phyloP scores from a whole-genome alignment of 2,329 filamentous ascomycete genomes.

The Diaporthe aspalathi region DNA sequence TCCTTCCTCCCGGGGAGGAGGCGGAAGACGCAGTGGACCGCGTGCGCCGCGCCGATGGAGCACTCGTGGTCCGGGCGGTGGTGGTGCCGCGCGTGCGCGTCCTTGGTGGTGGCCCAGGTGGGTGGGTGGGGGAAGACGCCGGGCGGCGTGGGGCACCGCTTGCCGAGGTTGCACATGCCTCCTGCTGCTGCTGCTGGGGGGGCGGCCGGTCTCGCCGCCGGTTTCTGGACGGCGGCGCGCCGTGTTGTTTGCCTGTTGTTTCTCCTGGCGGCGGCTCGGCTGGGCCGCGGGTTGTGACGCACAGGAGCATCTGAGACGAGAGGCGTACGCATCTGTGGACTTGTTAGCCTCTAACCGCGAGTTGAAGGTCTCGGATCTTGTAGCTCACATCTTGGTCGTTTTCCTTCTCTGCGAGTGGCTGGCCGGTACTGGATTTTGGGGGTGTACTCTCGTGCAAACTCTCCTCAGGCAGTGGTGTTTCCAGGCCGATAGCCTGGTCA shows the following conservation, averaged over 20 bases:
- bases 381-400: conserved; percentile 13
- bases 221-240: neutral
- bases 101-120: conserved; percentile 27
- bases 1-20: neutral
- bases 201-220: too few relatives aligned
- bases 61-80: conserved; percentile 34
- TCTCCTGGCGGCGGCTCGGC: too few relatives aligned
- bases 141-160: conserved; percentile 33
- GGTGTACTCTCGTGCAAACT: neutral
- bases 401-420: conserved; percentile 27
- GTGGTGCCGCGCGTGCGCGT: conserved; percentile 31
- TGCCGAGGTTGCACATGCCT: conserved; percentile 29
- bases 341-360: conserved; percentile 19
- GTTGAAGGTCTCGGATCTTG: conserved; percentile 14
- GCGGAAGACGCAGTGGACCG: conserved; percentile 36
- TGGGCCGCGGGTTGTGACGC: too few relatives aligned
- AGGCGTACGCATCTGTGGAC: conserved; percentile 9
- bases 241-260: neutral
- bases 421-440: neutral
- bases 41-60: conserved; percentile 27
- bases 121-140: conserved; percentile 27
- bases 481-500: neutral
- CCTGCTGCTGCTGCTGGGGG: too few relatives aligned
- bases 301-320: conserved; percentile 10
- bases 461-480: conserved; percentile 11